A percentile compares a stretch with the other conserved stretches of the same genome.
phyloP scores from a whole-genome alignment of 495 filamentous ascomycete species.

The Penicillium bovifimosum region DNA sequence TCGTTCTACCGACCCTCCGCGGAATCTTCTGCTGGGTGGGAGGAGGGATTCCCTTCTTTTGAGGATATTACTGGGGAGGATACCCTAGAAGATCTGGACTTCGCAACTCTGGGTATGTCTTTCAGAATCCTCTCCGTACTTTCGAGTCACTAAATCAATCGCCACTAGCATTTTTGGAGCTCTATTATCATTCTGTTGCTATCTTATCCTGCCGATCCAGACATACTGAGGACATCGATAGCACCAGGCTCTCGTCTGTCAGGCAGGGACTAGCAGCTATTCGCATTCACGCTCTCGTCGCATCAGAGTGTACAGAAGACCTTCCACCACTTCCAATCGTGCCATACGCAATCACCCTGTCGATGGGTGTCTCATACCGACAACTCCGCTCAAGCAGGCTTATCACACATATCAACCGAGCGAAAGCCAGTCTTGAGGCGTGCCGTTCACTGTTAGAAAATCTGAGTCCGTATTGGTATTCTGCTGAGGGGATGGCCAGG shows the following conservation, averaged over 20 bases:
- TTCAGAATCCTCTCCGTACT: neutral
- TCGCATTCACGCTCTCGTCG: conserved; percentile 57
- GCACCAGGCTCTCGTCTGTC: conserved; percentile 45
- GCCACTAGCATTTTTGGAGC: conserved; percentile 52
- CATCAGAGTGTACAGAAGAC: conserved; percentile 45
- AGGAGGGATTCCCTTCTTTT: conserved; percentile 57
- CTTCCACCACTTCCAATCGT: conserved; percentile 59
- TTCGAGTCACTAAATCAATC: neutral
- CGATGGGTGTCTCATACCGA: conserved; percentile 64
- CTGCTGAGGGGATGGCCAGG: conserved; percentile 56
- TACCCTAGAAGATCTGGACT: conserved; percentile 21
- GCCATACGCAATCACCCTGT: conserved; percentile 61
- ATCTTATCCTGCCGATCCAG: conserved; percentile 53
- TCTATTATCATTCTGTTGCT: conserved; percentile 65
- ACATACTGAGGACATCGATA: conserved; percentile 25
- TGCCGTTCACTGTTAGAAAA: conserved; percentile 52
- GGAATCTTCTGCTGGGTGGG: conserved; percentile 43
- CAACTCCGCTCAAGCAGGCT: conserved; percentile 63
- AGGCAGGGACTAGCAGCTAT: conserved; percentile 61
- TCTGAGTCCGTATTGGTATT: conserved; percentile 55
- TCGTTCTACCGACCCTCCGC: conserved; percentile 57
- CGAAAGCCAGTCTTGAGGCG: conserved; percentile 53
- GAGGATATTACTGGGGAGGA: conserved; percentile 61
- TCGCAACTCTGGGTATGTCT: conserved; percentile 24
- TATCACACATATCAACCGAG: conserved; percentile 57